Evolutionary conservation across 805 yeast genomes (phyloP).

Genomic region (Metschnikowia amazonensis): DNA sequence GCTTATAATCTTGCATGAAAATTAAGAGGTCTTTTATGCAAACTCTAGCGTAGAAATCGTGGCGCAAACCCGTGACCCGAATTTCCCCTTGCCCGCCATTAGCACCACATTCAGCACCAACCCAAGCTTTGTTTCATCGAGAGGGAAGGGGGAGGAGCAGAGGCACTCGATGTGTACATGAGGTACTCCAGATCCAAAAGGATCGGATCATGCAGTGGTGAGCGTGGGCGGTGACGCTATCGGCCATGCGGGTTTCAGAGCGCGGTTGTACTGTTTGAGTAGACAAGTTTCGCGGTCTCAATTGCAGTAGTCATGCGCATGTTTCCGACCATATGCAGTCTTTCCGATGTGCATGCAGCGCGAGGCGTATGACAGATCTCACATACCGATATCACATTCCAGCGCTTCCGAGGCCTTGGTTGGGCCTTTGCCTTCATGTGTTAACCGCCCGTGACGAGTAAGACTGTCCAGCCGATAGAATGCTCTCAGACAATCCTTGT

Average conservation of each 20-base stretch:
- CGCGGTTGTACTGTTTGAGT: not conserved
- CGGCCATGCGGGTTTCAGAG: not conserved
- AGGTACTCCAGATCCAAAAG: no score
- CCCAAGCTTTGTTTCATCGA: no score
- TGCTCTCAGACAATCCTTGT: constrained; percentile 14
- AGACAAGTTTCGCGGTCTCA: not conserved
- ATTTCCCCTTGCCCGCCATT: no score
- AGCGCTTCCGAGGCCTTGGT: not conserved
- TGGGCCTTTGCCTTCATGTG: constrained; percentile 2
- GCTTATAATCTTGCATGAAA: not conserved
- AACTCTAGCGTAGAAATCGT: not conserved
- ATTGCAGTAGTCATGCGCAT: not conserved
- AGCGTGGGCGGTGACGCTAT: not conserved
- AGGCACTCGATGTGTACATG: no score
- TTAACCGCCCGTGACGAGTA: constrained; percentile 15
- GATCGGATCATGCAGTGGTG: not conserved
- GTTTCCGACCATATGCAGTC: not conserved
- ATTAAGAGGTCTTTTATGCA: not conserved
- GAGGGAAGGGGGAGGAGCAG: no score
- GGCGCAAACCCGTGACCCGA: no score
- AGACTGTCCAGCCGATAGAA: constrained; percentile 20
- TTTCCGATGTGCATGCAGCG: not conserved
- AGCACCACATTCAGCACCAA: no score
- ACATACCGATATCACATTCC: not conserved
- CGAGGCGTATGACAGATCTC: not conserved